These are phyloP conservation scores for Gracilaria caudata DNA, from an alignment of 23 red algal genomes.

Conservation along the genomic window DNA sequence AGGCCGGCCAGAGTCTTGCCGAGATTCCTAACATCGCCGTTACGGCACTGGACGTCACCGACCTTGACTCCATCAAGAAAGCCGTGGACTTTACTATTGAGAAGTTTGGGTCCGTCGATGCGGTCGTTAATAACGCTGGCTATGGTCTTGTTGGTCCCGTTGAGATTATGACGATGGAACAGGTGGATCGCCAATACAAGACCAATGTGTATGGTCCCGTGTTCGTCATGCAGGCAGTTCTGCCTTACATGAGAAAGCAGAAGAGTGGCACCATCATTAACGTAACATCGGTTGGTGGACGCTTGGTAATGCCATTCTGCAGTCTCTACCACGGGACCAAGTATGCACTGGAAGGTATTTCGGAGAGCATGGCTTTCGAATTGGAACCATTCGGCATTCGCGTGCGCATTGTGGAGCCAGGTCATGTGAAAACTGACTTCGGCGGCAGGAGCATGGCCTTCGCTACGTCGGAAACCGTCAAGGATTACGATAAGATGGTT, in stretches of 20 bases:
- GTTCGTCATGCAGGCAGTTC: constrained; percentile 21
- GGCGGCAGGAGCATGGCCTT: background rate
- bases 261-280: constrained; percentile 2
- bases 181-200: constrained; percentile 34
- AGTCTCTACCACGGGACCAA: constrained; percentile 37
- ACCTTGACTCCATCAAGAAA: background rate
- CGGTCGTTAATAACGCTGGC: constrained; percentile 46
- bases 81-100: background rate
- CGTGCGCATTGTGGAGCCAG: constrained; percentile 25
- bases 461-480: background rate
- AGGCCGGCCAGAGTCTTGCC: background rate
- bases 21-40: background rate
- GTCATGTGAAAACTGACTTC: constrained; percentile 20
- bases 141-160: constrained; percentile 15
- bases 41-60: constrained; percentile 5
- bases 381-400: constrained; percentile 44
- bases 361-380: constrained; percentile 28
- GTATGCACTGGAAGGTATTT: constrained; percentile 24
- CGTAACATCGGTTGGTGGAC: background rate
- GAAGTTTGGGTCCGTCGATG: constrained; percentile 12
- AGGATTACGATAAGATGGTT: background rate
- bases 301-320: constrained; percentile 29
- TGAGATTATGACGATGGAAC: constrained; percentile 25
- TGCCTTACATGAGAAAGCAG: constrained; percentile 26
- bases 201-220: constrained; percentile 50